Percentiles rank a stretch among this genome's conserved stretches.
Conservation (phyloP, 345 rosid species). For the Leavenworthia alabamica region DNA sequence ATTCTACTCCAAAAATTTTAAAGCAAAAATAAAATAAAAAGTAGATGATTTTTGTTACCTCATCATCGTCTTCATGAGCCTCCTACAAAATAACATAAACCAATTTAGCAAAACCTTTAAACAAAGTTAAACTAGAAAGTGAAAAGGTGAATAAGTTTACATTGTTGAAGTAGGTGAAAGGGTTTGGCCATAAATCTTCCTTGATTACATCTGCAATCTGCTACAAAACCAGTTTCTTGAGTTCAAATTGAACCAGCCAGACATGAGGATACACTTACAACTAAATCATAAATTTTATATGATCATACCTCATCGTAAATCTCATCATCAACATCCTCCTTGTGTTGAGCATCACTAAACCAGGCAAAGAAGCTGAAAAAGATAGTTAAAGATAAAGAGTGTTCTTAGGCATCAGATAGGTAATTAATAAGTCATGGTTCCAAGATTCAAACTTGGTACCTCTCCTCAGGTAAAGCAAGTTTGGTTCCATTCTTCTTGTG, state of each 20-base stretch:
- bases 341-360: conserved; percentile 55
- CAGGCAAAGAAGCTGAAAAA: conserved; percentile 78
- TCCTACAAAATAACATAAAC: conserved; percentile 37
- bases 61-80: conserved; percentile 52
- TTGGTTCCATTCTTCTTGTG: conserved; percentile 91
- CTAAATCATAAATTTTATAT: neutral
- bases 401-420: neutral
- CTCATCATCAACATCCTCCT: conserved; percentile 54
- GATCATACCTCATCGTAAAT: conserved; percentile 66
- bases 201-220: conserved; percentile 91
- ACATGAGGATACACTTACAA: neutral
- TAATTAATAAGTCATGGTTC: neutral
- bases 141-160: conserved; percentile 34
- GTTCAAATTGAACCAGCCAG: conserved; percentile 16
- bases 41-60: conserved; percentile 29
- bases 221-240: conserved; percentile 16
- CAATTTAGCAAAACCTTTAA: neutral
- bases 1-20: neutral
- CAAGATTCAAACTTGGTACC: conserved; percentile 35
- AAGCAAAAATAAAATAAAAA: neutral
- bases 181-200: conserved; percentile 96
- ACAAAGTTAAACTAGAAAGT: neutral
- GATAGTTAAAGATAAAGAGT: neutral
- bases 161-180: conserved; percentile 73
- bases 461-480: conserved; percentile 60